Percentiles rank a stretch among this genome's conserved stretches.
These are phyloP conservation scores for Fusarium liriodendri DNA, from an alignment of 2,329 filamentous ascomycete genomes.

Conservation along the genomic window DNA sequence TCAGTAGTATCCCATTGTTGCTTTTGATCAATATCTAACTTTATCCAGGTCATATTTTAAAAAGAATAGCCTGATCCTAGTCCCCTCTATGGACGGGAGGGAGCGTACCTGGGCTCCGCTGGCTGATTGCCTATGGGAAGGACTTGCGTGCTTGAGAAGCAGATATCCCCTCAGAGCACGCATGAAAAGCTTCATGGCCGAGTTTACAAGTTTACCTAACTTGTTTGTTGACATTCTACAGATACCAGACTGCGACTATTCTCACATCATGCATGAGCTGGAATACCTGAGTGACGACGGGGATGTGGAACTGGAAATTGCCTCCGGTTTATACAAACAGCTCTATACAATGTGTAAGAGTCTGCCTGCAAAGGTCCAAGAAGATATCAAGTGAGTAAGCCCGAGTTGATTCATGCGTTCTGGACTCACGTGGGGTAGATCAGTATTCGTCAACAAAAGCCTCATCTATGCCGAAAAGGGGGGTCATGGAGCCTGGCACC, in stretches of 20 bases:
- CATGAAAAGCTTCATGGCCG: not conserved
- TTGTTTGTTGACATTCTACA: not conserved
- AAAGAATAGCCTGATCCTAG: not conserved
- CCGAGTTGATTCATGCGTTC: not conserved
- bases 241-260: not conserved
- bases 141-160: not conserved
- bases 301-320: not conserved
- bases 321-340: not conserved
- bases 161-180: not conserved
- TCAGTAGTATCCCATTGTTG: not conserved
- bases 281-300: not conserved
- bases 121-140: not conserved
- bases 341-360: not conserved
- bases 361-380: not conserved
- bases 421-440: not conserved
- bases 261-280: not conserved
- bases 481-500: not conserved
- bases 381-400: not conserved
- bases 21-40: not conserved
- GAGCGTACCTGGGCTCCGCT: not conserved
- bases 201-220: not conserved
- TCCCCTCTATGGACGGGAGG: not conserved
- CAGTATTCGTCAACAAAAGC: not conserved
- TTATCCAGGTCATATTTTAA: not conserved
- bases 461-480: not conserved